phyloP scores from a whole-genome alignment of 768 basidiomycete genomes.

The Neoboletus brunneissimus region DNA sequence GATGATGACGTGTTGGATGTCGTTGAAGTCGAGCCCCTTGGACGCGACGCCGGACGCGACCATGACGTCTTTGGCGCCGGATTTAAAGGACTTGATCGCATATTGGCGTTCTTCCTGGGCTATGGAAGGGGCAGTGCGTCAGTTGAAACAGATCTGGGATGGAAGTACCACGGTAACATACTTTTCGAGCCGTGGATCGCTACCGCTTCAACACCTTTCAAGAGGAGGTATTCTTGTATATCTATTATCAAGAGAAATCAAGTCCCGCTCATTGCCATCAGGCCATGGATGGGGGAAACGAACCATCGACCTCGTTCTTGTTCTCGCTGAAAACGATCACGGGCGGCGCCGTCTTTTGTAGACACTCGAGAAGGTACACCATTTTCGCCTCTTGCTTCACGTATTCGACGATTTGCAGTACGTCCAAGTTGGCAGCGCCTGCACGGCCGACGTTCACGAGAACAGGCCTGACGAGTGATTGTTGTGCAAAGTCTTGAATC shows the following conservation, averaged over 20 bases:
- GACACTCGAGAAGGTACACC: slow-evolving; percentile 96
- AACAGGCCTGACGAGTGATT: slow-evolving; percentile 91
- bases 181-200: slow-evolving; percentile 98
- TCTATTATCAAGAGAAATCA: slow-evolving; percentile 47
- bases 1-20: slow-evolving; percentile 98
- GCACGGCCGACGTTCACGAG: slow-evolving; percentile 98
- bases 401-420: slow-evolving; percentile 95
- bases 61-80: slow-evolving; percentile 98
- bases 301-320: slow-evolving; percentile 99
- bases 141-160: background rate
- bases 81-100: slow-evolving; percentile 97
- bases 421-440: slow-evolving; percentile 95
- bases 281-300: background rate
- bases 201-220: slow-evolving; percentile 98
- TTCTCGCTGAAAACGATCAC: slow-evolving; percentile 98
- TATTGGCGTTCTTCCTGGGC: slow-evolving; percentile 99
- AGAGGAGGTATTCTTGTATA: slow-evolving; percentile 94
- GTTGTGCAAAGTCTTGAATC: slow-evolving; percentile 97
- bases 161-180: slow-evolving; percentile 34
- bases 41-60: slow-evolving; percentile 97
- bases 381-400: slow-evolving; percentile 99
- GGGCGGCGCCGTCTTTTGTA: slow-evolving; percentile 98
- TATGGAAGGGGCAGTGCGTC: slow-evolving; percentile 29
- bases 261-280: background rate
- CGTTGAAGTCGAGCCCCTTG: slow-evolving; percentile 97